These are phyloP conservation scores for Didymella pinodella DNA, from an alignment of 2,329 filamentous ascomycete genomes.

Conservation along the genomic window DNA sequence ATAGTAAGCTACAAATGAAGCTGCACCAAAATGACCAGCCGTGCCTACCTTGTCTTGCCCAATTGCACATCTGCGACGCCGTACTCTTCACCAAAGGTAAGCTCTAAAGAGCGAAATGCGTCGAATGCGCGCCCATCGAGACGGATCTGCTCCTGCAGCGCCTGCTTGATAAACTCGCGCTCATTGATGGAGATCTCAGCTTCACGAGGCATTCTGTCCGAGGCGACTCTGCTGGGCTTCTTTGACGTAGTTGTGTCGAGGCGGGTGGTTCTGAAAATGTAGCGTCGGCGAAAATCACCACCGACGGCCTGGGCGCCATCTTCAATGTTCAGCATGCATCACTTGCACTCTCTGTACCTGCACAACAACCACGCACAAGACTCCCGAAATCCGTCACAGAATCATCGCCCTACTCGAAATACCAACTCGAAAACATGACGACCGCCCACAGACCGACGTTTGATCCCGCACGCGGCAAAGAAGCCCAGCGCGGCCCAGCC, in stretches of 20 bases:
- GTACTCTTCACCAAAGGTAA: constrained; percentile 89
- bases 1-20: constrained; percentile 24
- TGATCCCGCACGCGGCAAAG: constrained; percentile 94
- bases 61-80: constrained; percentile 86
- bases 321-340: constrained; percentile 14
- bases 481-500: constrained; percentile 88
- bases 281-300: constrained; percentile 33
- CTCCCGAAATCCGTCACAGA: constrained; percentile 38
- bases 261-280: constrained; percentile 30
- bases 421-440: constrained; percentile 50
- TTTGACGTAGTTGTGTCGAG: constrained; percentile 19
- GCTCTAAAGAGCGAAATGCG: constrained; percentile 76
- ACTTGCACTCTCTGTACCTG: constrained; percentile 19
- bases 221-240: not conserved
- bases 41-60: constrained; percentile 81
- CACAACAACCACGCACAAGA: constrained; percentile 33
- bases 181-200: constrained; percentile 89
- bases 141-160: constrained; percentile 80
- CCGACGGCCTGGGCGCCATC: constrained; percentile 29
- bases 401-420: not conserved
- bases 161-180: constrained; percentile 83
- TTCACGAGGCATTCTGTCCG: constrained; percentile 82
- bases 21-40: not conserved
- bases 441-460: constrained; percentile 87
- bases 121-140: constrained; percentile 85